phyloP scores from a whole-genome alignment of 2,329 filamentous ascomycete genomes.

The Plectosphaerella plurivora region DNA sequence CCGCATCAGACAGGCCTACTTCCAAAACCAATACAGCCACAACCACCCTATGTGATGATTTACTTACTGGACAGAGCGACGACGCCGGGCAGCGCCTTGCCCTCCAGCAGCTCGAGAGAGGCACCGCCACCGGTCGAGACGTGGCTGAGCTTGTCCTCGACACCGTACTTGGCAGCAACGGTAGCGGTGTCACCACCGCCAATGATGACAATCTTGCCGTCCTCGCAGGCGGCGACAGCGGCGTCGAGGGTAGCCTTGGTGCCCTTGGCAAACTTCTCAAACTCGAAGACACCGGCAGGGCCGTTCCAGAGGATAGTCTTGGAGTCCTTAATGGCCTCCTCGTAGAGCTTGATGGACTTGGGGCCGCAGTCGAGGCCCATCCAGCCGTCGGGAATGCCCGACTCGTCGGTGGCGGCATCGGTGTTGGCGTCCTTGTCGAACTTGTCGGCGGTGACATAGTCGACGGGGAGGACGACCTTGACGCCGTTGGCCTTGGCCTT shows the following conservation, averaged over 20 bases:
- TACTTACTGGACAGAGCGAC: slow-evolving; percentile 79
- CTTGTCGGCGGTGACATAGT: slow-evolving; percentile 95
- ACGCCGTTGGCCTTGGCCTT: slow-evolving; percentile 97
- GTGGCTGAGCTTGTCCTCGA: slow-evolving; percentile 96
- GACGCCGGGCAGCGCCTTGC: slow-evolving; percentile 95
- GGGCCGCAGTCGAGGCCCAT: slow-evolving; percentile 95
- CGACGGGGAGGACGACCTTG: slow-evolving; percentile 88
- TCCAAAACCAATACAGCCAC: not conserved
- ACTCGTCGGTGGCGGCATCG: slow-evolving; percentile 76
- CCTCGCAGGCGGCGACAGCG: slow-evolving; percentile 73
- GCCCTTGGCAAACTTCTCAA: slow-evolving; percentile 86
- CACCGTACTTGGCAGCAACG: slow-evolving; percentile 93
- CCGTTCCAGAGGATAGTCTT: slow-evolving; percentile 99
- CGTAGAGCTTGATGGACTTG: slow-evolving; percentile 84
- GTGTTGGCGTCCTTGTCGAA: slow-evolving; percentile 81
- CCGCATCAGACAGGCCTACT: slow-evolving; percentile 19
- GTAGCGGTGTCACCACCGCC: slow-evolving; percentile 97
- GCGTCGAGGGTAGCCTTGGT: slow-evolving; percentile 92
- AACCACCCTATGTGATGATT: slow-evolving; percentile 17
- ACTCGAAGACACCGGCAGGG: slow-evolving; percentile 94
- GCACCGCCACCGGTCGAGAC: slow-evolving; percentile 96
- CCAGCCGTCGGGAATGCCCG: slow-evolving; percentile 94
- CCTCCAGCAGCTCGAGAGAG: slow-evolving; percentile 92
- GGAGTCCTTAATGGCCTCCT: slow-evolving; percentile 78
- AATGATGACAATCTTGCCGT: slow-evolving; percentile 95